Percentiles rank a stretch among this genome's conserved stretches.
These are phyloP conservation scores for Drosera capensis DNA, from an alignment of 148 eudicot genomes.

Conservation along the genomic window DNA sequence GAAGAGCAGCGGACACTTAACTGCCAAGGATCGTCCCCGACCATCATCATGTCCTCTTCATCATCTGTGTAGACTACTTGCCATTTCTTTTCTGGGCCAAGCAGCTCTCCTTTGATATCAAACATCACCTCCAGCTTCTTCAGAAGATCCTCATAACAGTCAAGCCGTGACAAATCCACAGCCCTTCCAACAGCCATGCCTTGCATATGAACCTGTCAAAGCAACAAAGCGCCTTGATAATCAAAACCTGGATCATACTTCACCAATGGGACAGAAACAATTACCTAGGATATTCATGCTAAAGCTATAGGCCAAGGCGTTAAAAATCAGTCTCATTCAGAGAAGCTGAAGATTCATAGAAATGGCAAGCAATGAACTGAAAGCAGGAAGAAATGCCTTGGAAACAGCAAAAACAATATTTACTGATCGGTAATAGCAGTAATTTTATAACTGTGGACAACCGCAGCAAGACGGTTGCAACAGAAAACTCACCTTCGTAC, in stretches of 20 bases:
- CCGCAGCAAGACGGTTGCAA: neutral
- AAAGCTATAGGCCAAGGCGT: no score
- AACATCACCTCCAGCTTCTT: constrained; percentile 73
- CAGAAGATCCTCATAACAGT: constrained; percentile 58
- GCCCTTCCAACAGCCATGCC: constrained; percentile 93
- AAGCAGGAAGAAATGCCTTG: no score
- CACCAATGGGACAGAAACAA: no score
- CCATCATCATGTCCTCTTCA: constrained; percentile 96
- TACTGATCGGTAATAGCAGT: no score
- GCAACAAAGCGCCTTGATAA: neutral
- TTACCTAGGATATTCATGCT: no score
- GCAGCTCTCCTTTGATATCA: constrained; percentile 66
- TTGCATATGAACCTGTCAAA: constrained; percentile 89
- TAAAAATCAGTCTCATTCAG: no score
- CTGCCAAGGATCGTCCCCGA: constrained; percentile 99
- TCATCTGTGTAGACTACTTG: constrained; percentile 82
- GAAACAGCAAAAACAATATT: no score
- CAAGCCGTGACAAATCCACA: constrained; percentile 58
- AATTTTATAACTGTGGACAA: no score
- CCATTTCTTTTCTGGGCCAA: constrained; percentile 62
- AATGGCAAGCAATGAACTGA: no score
- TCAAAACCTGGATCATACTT: neutral
- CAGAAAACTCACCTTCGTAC: constrained; percentile 58
- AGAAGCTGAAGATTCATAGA: no score
- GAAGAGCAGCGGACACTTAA: constrained; percentile 25